Evolutionary conservation across 2,329 filamentous ascomycete species (phyloP), one percentile per base, ranked within the genome.

Genomic region (Fusarium anguioides): DNA sequence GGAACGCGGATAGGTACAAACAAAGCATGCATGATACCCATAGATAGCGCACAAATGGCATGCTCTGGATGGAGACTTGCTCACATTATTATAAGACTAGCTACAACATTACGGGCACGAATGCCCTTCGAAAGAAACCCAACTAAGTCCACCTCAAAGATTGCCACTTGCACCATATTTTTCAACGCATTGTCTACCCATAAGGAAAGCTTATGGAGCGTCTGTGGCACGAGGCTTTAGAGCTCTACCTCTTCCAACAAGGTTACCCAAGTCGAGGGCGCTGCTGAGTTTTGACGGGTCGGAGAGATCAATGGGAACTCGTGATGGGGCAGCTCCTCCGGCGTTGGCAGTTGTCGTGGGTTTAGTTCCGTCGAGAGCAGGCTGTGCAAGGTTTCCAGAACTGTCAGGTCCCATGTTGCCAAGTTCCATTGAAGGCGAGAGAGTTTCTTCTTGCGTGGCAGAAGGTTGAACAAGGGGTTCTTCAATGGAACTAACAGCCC

Each of bases 181-280:
- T 31, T 27, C 27, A 50, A 36, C 20, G 27, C 24, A 64, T 31
- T 15, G 6, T 33, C 31, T n/a, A n/a, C 31, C 17, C n/a, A 11
- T 14, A 33, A n/a, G 10, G 23, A 9, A 3, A n/a, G n/a, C 36
- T 67, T 37, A 69, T 41, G 59, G 40, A 40, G 39, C 18, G n/a
- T 42, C 45, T 1, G 68, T 71, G 6, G 70, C 70, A 29, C 68
- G 59, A 39, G 66, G 64, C 24, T 62, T 58, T 23, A 71, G 48
- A 5, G 44, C 36, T 4, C 60, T 59, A 8, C 60, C 59, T 36
- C 57, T 58, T 33, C 62, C 63, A 4, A 42, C 69, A 46, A 84
- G 71, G 54, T 80, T 83, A 27, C 83, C 83, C 12, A 85, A 73
- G 47, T 81, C 76, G 39, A 85, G 72, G 42, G 77, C 72, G 56